Conservation (phyloP, 2,329 filamentous ascomycete genomes). For the Eutypella sp. region DNA sequence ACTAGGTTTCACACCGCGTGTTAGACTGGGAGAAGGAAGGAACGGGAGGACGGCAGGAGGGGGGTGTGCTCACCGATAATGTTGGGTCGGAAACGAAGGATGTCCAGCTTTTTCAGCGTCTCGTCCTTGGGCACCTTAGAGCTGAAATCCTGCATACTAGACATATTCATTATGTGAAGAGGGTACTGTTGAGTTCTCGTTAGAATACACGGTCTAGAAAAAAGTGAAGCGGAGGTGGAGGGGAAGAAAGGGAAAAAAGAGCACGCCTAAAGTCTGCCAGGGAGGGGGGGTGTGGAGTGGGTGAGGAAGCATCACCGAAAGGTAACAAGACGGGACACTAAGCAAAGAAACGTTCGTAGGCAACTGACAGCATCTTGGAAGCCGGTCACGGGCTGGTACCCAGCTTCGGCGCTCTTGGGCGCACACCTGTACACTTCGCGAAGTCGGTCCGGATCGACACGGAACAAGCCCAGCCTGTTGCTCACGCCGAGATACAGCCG, state of each 20-base stretch:
- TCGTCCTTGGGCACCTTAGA: slow-evolving; percentile 48
- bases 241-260: too few species aligned
- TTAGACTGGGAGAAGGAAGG: background rate
- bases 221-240: too few species aligned
- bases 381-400: slow-evolving; percentile 60
- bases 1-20: slow-evolving; percentile 38
- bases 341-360: too few species aligned
- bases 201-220: too few species aligned
- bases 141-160: slow-evolving; percentile 58
- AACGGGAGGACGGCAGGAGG: background rate
- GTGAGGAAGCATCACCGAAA: too few species aligned
- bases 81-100: slow-evolving; percentile 65
- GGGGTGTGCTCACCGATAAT: slow-evolving; percentile 51
- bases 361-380: slow-evolving; percentile 67
- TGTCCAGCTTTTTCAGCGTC: slow-evolving; percentile 48
- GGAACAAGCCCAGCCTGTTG: slow-evolving; percentile 63
- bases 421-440: slow-evolving; percentile 58
- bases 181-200: too few species aligned
- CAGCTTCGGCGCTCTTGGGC: slow-evolving; percentile 51
- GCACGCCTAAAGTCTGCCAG: too few species aligned
- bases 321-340: too few species aligned
- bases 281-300: too few species aligned
- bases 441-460: slow-evolving; percentile 53
- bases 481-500: slow-evolving; percentile 61
- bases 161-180: slow-evolving; percentile 62